Evolutionary conservation across 331 rosid species (phyloP), one percentile per base, ranked within the genome.

Genomic region (Malus hybrid): DNA sequence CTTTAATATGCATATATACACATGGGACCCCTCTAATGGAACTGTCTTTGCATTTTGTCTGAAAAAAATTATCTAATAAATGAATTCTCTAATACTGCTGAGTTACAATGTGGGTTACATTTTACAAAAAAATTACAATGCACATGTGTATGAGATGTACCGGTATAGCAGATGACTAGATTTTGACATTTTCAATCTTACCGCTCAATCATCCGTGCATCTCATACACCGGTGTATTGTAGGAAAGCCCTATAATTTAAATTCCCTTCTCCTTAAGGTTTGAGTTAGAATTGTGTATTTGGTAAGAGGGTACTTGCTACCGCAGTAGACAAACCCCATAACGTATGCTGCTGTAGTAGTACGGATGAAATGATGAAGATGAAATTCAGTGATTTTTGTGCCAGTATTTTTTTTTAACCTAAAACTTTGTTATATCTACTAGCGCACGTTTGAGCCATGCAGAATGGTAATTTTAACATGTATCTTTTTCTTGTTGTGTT

Each of bases 371-470:
- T 20, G 65, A 63, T 67, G 27, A n/a, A 14, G 71, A 79, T 70
- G 69, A 69, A 75, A 39, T 11, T 22, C 34, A 50, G 63, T n/a
- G 52, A 74, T 39, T n/a, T 62, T 66, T 68, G 69, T 7, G 57
- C 74, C 50, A 18, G 32, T 14, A 28, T 56, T 13, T 12, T 39
- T 36, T 10, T 36, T 54, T 57, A 52, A 65, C 18, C 28, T 59
- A 22, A 18, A 7, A 33, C 33, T 55, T 74, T 59, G 31, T 36
- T 72, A 81, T 76, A 81, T 79, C 71, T 46, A 87, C 85, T 69
- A 86, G 62, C 77, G 81, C 89, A 76, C 81, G 83, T 81, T 89
- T 84, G 88, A 84, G 83, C 80, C 86, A 85, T 39, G 88, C 78
- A 65, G 62, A 67, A 76, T 5, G 50, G 72, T 57, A 65, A 69